phyloP scores from a whole-genome alignment of 768 basidiomycete species.

The Lactarius indigo region DNA sequence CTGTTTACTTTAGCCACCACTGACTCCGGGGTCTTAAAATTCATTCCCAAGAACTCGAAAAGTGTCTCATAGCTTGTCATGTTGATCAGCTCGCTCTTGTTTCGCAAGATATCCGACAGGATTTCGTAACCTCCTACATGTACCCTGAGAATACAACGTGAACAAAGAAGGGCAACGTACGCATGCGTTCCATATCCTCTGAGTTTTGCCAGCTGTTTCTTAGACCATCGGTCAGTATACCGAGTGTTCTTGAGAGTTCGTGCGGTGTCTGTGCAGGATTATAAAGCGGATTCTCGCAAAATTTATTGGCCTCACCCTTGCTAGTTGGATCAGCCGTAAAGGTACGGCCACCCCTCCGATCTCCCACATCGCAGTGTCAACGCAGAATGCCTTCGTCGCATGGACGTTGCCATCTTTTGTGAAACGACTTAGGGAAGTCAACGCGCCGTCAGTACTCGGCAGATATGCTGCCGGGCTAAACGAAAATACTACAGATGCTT shows the following conservation, averaged over 20 bases:
- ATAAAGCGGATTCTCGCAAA: background rate
- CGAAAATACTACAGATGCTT: conserved; percentile 39
- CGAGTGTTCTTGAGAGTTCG: conserved; percentile 69
- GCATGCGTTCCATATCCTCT: conserved; percentile 88
- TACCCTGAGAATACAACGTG: background rate
- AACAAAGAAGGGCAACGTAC: conserved; percentile 43
- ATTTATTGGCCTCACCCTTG: conserved; percentile 47
- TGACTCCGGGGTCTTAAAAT: conserved; percentile 78
- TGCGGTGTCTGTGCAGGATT: conserved; percentile 54
- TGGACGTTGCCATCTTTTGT: conserved; percentile 51
- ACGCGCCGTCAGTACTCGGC: conserved; percentile 13
- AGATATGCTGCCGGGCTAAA: conserved; percentile 34
- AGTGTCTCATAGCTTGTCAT: conserved; percentile 77
- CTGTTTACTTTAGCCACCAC: conserved; percentile 29
- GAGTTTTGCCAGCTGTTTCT: conserved; percentile 89
- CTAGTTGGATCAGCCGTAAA: conserved; percentile 71
- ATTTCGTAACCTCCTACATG: conserved; percentile 84
- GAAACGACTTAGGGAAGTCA: conserved; percentile 16
- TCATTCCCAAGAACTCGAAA: conserved; percentile 83
- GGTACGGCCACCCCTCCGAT: conserved; percentile 78
- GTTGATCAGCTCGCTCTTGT: conserved; percentile 72
- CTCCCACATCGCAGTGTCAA: conserved; percentile 77
- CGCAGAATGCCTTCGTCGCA: conserved; percentile 53
- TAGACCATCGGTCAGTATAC: conserved; percentile 72
- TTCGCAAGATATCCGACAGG: conserved; percentile 65